Conservation (phyloP, 2,329 filamentous ascomycete genomes). For the Xylaria sp. region DNA sequence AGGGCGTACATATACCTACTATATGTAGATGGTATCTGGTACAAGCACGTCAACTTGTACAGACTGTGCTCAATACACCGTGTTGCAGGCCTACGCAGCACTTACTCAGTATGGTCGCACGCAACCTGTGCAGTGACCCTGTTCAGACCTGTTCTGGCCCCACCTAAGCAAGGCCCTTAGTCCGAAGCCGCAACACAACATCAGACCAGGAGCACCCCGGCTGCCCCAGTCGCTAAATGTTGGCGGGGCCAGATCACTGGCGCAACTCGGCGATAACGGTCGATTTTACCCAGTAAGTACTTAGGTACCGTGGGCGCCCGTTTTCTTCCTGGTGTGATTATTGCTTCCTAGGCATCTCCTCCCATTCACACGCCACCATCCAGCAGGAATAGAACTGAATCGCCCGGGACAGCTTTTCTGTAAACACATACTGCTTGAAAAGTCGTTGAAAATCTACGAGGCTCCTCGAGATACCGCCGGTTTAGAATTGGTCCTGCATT, state of each 20-base stretch:
- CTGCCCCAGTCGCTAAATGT: conserved; percentile 13
- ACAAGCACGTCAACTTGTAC: neutral
- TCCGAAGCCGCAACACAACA: conserved; percentile 36
- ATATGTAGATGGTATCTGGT: conserved; percentile 17
- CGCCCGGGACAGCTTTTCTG: conserved; percentile 14
- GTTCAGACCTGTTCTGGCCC: conserved; percentile 16
- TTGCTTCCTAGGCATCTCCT: neutral
- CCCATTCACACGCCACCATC: conserved; percentile 6
- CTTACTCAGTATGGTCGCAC: conserved; percentile 5
- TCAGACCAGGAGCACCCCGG: conserved; percentile 25
- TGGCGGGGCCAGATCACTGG: conserved; percentile 17
- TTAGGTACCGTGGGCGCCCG: conserved; percentile 32
- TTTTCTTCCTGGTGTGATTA: conserved; percentile 23
- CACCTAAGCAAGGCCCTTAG: conserved; percentile 29
- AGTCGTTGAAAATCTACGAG: neutral
- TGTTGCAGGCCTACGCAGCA: conserved; percentile 25
- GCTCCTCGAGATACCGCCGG: neutral
- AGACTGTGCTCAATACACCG: conserved; percentile 29
- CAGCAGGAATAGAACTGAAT: conserved; percentile 5
- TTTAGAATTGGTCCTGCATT: neutral
- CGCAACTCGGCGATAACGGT: conserved; percentile 35
- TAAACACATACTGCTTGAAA: conserved; percentile 1
- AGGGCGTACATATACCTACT: neutral
- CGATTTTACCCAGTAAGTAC: conserved; percentile 20
- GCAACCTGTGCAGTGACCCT: neutral